Base-by-base conservation (phyloP, 495 filamentous ascomycete genomes). In the Lasiosphaeria ovina region DNA sequence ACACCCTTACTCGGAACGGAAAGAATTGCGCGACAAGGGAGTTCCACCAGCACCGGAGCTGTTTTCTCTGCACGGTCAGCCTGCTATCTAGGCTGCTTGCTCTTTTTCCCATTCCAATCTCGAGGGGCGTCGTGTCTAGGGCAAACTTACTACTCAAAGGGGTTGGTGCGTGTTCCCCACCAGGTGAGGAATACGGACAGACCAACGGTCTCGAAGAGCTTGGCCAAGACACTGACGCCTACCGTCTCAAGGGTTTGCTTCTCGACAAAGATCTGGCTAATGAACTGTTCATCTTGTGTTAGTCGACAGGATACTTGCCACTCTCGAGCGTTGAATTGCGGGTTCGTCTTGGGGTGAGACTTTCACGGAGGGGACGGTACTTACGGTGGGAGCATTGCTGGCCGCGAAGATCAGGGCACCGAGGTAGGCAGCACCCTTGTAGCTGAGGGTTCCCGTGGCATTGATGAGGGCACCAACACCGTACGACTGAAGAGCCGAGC, bases 371-470 rank as follows among this genome's bases (percentile, higher is more conserved):
- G 24, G 24, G 24, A 24, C 24, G 24, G 24, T 56, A 84, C 91
- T 49, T 88, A 96, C 92, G 59, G 87, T 84, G 51, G 94, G 94
- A 57, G 93, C 92, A 57, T 89, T 83, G 68, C 87, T 93, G 60
- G 94, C 94, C 51, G 92, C 83, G 81, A 98, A 97, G 74, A 98
- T 87, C 68, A 98, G 82, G 42, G 81, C 82, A 55, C 94, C 94
- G 40, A 98, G 78, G 77, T 97, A 98, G 16, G 94, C 91, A 61
- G 94, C 94, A 67, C 94, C 94, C 83, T 96, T 97, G 79, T 98
- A 97, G 77, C 82, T 90, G 56, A 98, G 80, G 45, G 93, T 96
- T 61, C 92, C 92, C 34, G 93, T 96, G 59, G 92, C 90, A 74
- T 97, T 97, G 79, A 98, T 91, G 64, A 98, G 80, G 51, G 94